Conservation (phyloP, 345 rosid species). For the Lumnitzera racemosa region DNA sequence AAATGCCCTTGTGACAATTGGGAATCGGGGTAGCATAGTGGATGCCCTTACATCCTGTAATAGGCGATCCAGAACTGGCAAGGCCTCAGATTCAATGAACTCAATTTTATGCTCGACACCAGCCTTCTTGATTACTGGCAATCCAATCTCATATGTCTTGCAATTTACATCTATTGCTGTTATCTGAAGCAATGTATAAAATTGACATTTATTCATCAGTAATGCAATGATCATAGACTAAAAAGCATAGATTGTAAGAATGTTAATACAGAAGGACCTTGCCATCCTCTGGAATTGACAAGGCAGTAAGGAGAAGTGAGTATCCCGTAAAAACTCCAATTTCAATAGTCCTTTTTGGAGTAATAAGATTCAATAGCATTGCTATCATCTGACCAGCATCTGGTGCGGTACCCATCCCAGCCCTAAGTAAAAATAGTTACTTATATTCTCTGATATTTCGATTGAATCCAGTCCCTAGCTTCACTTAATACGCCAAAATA, state of each 20-base stretch:
- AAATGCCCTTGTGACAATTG: not conserved
- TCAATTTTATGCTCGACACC: conserved; percentile 35
- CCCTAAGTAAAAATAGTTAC: conserved; percentile 12
- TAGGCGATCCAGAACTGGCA: conserved; percentile 25
- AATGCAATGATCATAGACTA: not conserved
- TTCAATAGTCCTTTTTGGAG: conserved; percentile 61
- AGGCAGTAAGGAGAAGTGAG: conserved; percentile 84
- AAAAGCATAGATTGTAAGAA: not conserved
- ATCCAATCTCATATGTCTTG: conserved; percentile 29
- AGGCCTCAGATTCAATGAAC: conserved; percentile 26
- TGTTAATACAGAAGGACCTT: conserved; percentile 19
- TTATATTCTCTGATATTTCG: not conserved
- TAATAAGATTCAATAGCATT: conserved; percentile 44
- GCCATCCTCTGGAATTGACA: conserved; percentile 66
- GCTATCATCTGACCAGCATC: conserved; percentile 67
- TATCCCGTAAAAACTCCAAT: conserved; percentile 79
- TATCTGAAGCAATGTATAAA: conserved; percentile 6
- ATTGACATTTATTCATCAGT: not conserved
- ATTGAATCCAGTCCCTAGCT: too few relatives aligned
- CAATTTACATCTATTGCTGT: conserved; percentile 24
- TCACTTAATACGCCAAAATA: not conserved
- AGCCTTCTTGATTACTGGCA: conserved; percentile 29
- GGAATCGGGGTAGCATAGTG: not conserved
- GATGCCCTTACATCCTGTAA: conserved; percentile 18
- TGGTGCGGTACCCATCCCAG: conserved; percentile 49